phyloP scores from a whole-genome alignment of 1,284 basidiomycete genomes.

The Trametes pubescens region DNA sequence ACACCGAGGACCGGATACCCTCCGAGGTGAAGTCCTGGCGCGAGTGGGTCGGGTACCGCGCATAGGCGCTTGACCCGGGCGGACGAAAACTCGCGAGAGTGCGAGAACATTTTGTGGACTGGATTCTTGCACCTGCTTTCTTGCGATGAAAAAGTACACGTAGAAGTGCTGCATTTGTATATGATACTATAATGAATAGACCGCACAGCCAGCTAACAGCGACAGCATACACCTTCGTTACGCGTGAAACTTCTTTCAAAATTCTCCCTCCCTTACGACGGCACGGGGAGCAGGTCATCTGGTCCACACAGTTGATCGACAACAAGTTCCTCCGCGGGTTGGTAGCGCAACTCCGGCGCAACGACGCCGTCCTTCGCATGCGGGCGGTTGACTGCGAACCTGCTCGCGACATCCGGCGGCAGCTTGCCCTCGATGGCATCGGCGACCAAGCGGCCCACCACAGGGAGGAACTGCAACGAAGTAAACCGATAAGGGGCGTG shows the following conservation, averaged over 20 bases:
- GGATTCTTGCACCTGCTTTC: background rate
- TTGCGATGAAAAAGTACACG: conserved; percentile 29
- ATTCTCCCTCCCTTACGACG: background rate
- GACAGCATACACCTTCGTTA: background rate
- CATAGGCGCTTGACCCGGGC: conserved; percentile 45
- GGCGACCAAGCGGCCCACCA: conserved; percentile 79
- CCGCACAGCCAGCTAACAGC: background rate
- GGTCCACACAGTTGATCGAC: conserved; percentile 57
- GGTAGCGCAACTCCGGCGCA: conserved; percentile 41
- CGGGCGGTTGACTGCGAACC: conserved; percentile 61
- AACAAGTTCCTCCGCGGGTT: conserved; percentile 50
- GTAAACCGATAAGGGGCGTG: background rate
- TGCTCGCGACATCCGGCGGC: conserved; percentile 55
- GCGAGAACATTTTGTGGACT: background rate
- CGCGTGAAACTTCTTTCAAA: too few relatives aligned
- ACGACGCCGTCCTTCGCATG: conserved; percentile 39
- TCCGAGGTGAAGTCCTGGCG: conserved; percentile 92
- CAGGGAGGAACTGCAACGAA: conserved; percentile 76
- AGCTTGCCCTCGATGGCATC: conserved; percentile 75
- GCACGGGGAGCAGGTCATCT: conserved; percentile 51
- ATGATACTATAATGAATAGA: conserved; percentile 29
- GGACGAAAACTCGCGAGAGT: background rate
- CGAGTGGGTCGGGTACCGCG: conserved; percentile 82
- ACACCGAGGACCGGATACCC: conserved; percentile 92
- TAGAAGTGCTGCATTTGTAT: conserved; percentile 32